Base-by-base conservation (phyloP, 1,139 yeast genomes). In the Candida glucosophila region DNA sequence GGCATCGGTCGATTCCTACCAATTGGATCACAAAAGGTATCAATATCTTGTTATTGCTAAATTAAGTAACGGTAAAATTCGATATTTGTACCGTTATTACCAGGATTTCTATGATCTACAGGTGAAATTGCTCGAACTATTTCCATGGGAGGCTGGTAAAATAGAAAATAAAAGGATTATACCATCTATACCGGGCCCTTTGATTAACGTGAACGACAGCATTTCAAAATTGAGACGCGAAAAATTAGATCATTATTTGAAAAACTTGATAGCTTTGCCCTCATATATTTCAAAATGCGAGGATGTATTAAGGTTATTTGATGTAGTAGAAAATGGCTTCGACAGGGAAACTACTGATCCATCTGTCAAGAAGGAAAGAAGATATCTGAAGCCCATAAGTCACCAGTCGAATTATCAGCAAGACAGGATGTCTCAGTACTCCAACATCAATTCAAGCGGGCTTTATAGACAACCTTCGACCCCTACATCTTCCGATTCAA, bases 91-190 rank as follows among this genome's bases (percentile, higher is more conserved):
- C 52, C 70, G 98, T 36, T 88, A 73, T 54, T 92, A 92, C 52
- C 96, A 90, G 50, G 98, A 92, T 55, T 92, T 92, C 49, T 90
- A 88, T 52, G 95, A 90, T 52, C 72, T 88, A 46, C 98, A 92
- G 50, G 90, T 88, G 27, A 74, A 70, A 36, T 60, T 92, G 26
- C 62, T 90, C 30, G 94, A 82, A 43, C 67, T 78, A 23, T 90
- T 82, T 59, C 97, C 97, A 3, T 76, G 67, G 36, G 98, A 90
- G 51, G 95, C 97, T 4, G 97, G 97, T 5, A 77, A 86, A 39
- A 75, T 78, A 24, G 85, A 80, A 50, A 73, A 74, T 37, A 58
- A 63, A 30, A 71, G 98, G 37, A 79, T 80, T 20, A 67, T 90
- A 33, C 98, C 99, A 4, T 85, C 81, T 36, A 88, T 92, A 47